Conservation (phyloP, 495 filamentous ascomycete species). For the Lasiosphaeria hispida region DNA sequence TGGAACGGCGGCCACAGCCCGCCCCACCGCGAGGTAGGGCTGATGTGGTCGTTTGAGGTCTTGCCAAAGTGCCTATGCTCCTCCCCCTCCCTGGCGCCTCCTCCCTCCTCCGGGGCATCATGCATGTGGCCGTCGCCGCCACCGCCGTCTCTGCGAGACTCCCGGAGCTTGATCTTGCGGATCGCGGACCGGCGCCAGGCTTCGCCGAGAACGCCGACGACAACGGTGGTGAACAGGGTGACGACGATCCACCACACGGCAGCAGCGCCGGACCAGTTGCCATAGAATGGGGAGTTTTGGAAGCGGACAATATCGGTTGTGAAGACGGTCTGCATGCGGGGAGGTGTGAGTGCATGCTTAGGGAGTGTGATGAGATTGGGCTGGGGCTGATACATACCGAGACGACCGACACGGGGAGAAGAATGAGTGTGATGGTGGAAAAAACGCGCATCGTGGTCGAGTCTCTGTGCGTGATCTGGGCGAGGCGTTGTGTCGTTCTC, state of each 20-base stretch:
- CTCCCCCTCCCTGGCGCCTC: too few species aligned
- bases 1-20: too few species aligned
- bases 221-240: neutral
- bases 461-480: constrained; percentile 5
- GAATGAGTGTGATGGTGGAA: constrained; percentile 13
- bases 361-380: too few species aligned
- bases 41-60: too few species aligned
- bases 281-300: neutral
- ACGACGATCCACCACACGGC: constrained; percentile 4
- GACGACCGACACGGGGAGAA: constrained; percentile 13
- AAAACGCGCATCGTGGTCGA: neutral
- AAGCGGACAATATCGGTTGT: constrained; percentile 14
- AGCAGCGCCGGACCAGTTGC: constrained; percentile 4
- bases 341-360: too few species aligned
- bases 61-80: too few species aligned
- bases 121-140: too few species aligned
- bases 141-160: neutral
- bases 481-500: constrained; percentile 1
- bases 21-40: too few species aligned
- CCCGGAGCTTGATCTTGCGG: neutral
- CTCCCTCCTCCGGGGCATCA: too few species aligned
- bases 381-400: neutral
- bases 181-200: neutral
- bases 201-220: neutral
- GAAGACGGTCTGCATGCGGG: constrained; percentile 5